A percentile compares a stretch with the other conserved stretches of the same genome.
Conservation (phyloP, 495 filamentous ascomycete species). For the Hapsidospora chrysogenum region DNA sequence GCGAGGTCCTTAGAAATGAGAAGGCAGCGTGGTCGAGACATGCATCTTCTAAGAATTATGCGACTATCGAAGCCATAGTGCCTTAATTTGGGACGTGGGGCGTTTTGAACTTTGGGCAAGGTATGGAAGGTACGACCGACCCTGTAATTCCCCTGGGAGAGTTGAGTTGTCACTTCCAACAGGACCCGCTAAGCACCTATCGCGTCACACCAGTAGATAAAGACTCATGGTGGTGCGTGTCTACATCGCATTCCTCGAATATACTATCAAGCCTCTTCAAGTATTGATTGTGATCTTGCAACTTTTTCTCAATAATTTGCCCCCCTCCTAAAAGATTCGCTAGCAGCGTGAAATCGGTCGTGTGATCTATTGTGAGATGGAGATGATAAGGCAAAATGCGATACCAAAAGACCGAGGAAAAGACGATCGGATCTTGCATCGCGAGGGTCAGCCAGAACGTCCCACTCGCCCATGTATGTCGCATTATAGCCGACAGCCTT, state of each 20-base stretch:
- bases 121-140: too few relatives aligned
- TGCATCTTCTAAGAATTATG: too few relatives aligned
- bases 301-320: not conserved
- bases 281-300: slow-evolving; percentile 2
- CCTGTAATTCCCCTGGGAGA: too few relatives aligned
- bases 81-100: too few relatives aligned
- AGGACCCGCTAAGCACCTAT: too few relatives aligned
- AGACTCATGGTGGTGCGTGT: too few relatives aligned
- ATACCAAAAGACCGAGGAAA: not conserved
- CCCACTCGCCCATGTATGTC: not conserved
- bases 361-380: not conserved
- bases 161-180: too few relatives aligned
- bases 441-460: not conserved
- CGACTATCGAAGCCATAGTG: too few relatives aligned
- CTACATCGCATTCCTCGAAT: not conserved
- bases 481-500: not conserved
- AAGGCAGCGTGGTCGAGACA: too few relatives aligned
- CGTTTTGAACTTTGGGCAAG: too few relatives aligned
- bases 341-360: not conserved
- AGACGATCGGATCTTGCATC: not conserved
- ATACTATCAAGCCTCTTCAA: slow-evolving; percentile 1
- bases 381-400: not conserved
- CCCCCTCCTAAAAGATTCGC: not conserved
- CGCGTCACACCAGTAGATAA: too few relatives aligned
- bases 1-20: too few relatives aligned